Conservation (phyloP, 345 rosid species). For the Euphorbia peplus region DNA sequence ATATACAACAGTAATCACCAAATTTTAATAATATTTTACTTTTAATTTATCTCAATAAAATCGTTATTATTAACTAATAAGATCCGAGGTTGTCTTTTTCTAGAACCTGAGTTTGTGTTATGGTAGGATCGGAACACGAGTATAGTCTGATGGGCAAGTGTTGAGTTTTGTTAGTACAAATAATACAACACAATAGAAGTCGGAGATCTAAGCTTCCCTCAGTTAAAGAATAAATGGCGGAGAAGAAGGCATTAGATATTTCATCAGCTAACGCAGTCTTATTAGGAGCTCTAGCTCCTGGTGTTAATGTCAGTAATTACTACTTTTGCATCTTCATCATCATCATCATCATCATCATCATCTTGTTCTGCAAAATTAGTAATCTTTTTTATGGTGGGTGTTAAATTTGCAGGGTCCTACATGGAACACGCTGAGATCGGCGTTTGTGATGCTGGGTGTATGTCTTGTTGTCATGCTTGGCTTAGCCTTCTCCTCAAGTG, state of each 20-base stretch:
- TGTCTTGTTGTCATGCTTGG: slow-evolving; percentile 73
- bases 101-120: too few species aligned
- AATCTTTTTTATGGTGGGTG: slow-evolving; percentile 15
- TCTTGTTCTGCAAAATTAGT: not conserved
- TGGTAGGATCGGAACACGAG: too few species aligned
- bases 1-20: too few species aligned
- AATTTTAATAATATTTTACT: too few species aligned
- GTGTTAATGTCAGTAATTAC: slow-evolving; percentile 76
- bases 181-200: slow-evolving; percentile 5
- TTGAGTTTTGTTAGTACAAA: too few species aligned
- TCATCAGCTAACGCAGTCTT: slow-evolving; percentile 65
- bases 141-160: too few species aligned
- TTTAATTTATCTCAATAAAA: too few species aligned
- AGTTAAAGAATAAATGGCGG: slow-evolving; percentile 22
- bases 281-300: slow-evolving; percentile 81
- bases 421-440: slow-evolving; percentile 70
- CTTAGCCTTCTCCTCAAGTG: slow-evolving; percentile 74
- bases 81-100: too few species aligned
- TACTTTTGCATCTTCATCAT: not conserved
- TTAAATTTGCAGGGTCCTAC: slow-evolving; percentile 63
- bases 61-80: too few species aligned
- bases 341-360: not conserved
- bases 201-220: slow-evolving; percentile 3
- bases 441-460: slow-evolving; percentile 68
- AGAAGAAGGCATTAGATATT: slow-evolving; percentile 20